Evolutionary conservation across 208 protist species (phyloP), one percentile per base, ranked within the genome.

Genomic region (Acanthamoeba royreba): DNA sequence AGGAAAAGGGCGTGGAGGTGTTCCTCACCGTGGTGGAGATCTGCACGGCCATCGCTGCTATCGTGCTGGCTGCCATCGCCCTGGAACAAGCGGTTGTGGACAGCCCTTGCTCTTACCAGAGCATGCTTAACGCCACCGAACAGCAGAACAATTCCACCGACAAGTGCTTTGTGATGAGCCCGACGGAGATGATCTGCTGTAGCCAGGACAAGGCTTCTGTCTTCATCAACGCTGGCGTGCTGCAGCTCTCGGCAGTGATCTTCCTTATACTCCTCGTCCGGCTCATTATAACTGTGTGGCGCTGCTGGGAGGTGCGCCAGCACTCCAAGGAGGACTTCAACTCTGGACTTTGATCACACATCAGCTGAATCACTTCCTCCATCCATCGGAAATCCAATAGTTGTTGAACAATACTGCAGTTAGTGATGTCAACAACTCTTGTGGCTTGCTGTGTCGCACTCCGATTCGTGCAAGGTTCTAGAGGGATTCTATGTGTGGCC

Each of bases 151-250:
- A 11, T 8, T 33, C 33, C 35, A 43, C 28, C 42, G 43, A 52
- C 11, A 66, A 2, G 15, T 89, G 81, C 81, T 58, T 66, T 35
- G 19, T 66, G 13, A 31, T 89, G 15, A 19, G 9, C 49, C 31
- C 38, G 0, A 33, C 31, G 15, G 43, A 89, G 38, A 45, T 66
- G 31, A 66, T 89, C 4, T 89, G 81, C 81, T 89, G 81, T 33
- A 35, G 49, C 19, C 31, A 25, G 47, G 81, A 89, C 81, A n/a
- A 63, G 46, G 81, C n/a, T 7, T 25, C 47, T 13, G 81, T 89
- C 5, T 35, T 89, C 28, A 89, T 89, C 46, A 89, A 89, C 81
- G 81, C 81, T 35, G 81, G 81, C 46, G 81, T 89, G 35, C 33
- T 89, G 49, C 81, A 89, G 81, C 81, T 89, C 22, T 58, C 81